Base-by-base conservation (phyloP, 176 grass and related monocot species). In the Tuctoria greenei region DNA sequence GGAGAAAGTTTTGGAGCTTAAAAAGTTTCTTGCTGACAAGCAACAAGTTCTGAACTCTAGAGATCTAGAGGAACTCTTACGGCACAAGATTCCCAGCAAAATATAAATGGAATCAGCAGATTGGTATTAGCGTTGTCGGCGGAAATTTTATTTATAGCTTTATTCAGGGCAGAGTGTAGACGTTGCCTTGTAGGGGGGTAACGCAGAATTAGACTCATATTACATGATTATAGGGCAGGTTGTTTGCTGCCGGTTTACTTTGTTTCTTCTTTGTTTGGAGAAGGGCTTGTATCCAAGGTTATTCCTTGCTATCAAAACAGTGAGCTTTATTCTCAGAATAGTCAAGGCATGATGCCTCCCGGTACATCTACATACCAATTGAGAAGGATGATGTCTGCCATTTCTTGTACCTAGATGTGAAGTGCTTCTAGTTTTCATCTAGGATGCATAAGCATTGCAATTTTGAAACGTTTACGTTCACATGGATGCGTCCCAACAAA, bases 1-100 rank as follows among this genome's bases (percentile, higher is more conserved):
- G 60, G 58, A 6, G 35, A 89, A 82, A 79, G 76, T 72, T 49
- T 86, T 81, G 78, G 78, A 83, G 16, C 88, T 98, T 40, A 78
- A 87, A 34, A 91, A 98, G 67, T 98, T 94, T 75, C 82, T 98
- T 26, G 57, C 61, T 45, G 81, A 91, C 64, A 83, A 92, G 73
- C 71, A 90, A 68, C 61, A 58, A 57, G 79, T 42, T 50, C 26
- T 89, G 27, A 76, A 68, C 69, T 77, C 81, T 61, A 61, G 49
- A 82, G 84, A 88, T 61, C 44, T 91, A 37, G 82, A 85, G 25
- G 56, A 79, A 50, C 60, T 86, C 20, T 73, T 86, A n/a, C 83
- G 69, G 41, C 66, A 62, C 38, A 94, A 84, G 37, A 76, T 74
- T n/a, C 65, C 74, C 24, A 94, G 95, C 74, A 98, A 91, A 84